Base-by-base conservation (phyloP, 2,329 filamentous ascomycete genomes). In the Ophioceras dolichostomum region DNA sequence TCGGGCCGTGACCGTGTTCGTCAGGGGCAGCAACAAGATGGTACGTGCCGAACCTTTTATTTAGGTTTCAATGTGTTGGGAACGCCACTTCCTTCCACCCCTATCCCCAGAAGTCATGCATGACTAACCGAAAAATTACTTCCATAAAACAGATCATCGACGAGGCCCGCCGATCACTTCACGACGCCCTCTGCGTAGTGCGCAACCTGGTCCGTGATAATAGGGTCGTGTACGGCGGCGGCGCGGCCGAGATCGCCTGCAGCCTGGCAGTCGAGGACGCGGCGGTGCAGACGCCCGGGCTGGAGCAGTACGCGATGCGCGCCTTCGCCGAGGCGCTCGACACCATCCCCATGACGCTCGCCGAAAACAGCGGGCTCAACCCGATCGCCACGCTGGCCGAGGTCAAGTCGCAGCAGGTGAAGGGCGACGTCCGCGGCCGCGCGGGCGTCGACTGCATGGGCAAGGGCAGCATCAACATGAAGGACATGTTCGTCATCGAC, bases 11-110 rank as follows among this genome's bases (percentile, higher is more conserved):
- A 98, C 91, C 3, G 79, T 94, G 39, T 98, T 98, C 60, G 84
- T 98, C 42, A 75, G 91, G 53, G 91, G 91, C 53, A 94, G 87
- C 70, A 98, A 98, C 75, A 98, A 96, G 73, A 98, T 98, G 91
- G 85, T 89, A 62, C 56, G 72, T 61, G 9, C 7, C 17, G 10
- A 13, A n/a, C n/a, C n/a, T n/a, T n/a, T n/a, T n/a, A n/a, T n/a
- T 12, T n/a, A 19, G n/a, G n/a, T n/a, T n/a, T n/a, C n/a, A n/a
- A n/a, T n/a, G n/a, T n/a, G n/a, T n/a, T n/a, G n/a, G n/a, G n/a
- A n/a, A n/a, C n/a, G n/a, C n/a, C n/a, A n/a, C n/a, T n/a, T n/a
- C n/a, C n/a, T n/a, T n/a, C n/a, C n/a, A n/a, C n/a, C n/a, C n/a
- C n/a, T n/a, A n/a, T n/a, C n/a, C n/a, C n/a, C n/a, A n/a, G n/a